A percentile compares a stretch with the other conserved stretches of the same genome.
phyloP scores from a whole-genome alignment of 352 stramenopile genomes.

The Globisporangium sylvaticum region DNA sequence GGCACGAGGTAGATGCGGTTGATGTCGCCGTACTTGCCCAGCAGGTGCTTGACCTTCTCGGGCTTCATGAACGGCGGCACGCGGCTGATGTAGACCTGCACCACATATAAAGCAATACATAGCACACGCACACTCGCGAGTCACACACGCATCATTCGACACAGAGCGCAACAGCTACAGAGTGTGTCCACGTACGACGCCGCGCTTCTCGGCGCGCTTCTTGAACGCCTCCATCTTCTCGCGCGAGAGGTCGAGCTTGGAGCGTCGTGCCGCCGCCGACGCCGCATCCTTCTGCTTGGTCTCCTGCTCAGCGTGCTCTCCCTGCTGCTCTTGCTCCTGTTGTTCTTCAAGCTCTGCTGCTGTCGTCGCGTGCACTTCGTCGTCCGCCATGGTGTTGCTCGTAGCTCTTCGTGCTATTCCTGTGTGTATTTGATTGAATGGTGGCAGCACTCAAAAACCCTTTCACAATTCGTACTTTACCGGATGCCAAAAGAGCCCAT shows the following conservation, averaged over 20 bases:
- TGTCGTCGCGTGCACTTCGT: background rate
- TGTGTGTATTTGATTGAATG: conserved; percentile 9
- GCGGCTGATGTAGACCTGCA: conserved; percentile 91
- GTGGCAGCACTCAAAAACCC: conserved; percentile 3
- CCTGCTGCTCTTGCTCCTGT: background rate
- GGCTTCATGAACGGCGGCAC: conserved; percentile 97
- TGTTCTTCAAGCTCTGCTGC: conserved; percentile 4
- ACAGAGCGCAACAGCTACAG: background rate
- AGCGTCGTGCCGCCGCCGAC: background rate
- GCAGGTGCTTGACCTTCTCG: conserved; percentile 92
- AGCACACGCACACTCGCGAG: background rate
- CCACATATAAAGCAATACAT: background rate
- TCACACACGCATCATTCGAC: background rate
- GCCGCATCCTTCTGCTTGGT: background rate
- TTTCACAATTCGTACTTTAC: conserved; percentile 10
- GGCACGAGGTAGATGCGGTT: conserved; percentile 96
- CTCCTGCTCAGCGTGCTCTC: background rate
- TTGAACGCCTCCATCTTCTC: conserved; percentile 56
- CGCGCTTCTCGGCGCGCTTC: conserved; percentile 40
- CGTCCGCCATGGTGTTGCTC: conserved; percentile 10
- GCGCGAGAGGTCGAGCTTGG: conserved; percentile 13
- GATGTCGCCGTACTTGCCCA: conserved; percentile 91
- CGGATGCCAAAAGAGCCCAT: background rate
- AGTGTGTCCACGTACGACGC: conserved; percentile 29
- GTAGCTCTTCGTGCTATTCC: background rate